Base-by-base conservation (phyloP, 1,139 yeast species). In the Yarrowia galli region DNA sequence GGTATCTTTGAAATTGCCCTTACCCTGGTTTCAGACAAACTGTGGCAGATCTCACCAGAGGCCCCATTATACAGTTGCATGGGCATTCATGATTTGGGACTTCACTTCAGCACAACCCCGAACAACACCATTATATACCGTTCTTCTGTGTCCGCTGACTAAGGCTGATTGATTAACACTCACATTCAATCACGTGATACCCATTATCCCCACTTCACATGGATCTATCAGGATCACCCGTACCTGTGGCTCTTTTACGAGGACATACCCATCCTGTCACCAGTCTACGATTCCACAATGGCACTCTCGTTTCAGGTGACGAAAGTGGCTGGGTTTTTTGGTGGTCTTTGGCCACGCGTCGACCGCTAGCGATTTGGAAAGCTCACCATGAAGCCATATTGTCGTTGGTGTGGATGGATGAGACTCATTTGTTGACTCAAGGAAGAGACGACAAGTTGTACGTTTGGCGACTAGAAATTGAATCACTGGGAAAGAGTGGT, bases 301-400 rank as follows among this genome's bases (percentile, higher is more conserved):
- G 53, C 3, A 7, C 20, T 25, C 61, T 67, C 2, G 35, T 61
- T 9, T 67, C 68, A 12, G 68, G 81, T 13, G 83, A 80, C 68
- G 82, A 80, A 49, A 73, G 73, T 1, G 83, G 83, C 18, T 78
- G 79, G 79, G 71, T 75, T 20, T 70, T 76, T n/a, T 72, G 76
- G 71, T 80, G 83, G 83, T 70, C 75, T n/a, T 67, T 79, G 16
- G 72, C 71, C 12, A 72, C 76, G 1, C 71, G 81, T 4, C 71
- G 83, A 25, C 82, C 82, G 9, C 54, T 73, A n/a, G 75, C 74
- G 0, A 68, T 79, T 1, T 80, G 80, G 76, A 71, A 71, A 49
- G 74, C 81, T 1, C 83, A 80, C 69, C 69, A 67, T 3, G 74
- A 72, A 58, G 70, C 79, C 2, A 63, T 79, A 2, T 71, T 79